Evolutionary conservation across 129 eudicot genomes (phyloP).

Genomic region (Chrysanthemum makinoi): DNA sequence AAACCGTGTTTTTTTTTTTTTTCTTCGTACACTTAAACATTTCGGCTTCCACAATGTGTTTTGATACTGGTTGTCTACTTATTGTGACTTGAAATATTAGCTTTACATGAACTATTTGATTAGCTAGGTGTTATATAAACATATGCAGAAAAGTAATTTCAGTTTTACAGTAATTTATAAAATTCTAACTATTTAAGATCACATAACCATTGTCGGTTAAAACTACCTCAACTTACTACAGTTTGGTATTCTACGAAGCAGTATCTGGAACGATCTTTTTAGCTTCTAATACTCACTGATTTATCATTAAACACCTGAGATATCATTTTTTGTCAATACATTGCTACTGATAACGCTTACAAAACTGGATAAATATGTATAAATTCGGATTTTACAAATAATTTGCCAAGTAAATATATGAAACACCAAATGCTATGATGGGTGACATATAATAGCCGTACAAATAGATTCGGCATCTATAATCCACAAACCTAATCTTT

Average conservation of each 20-base stretch:
- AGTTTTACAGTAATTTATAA: no score
- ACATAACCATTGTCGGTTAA: no score
- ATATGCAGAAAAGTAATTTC: no score
- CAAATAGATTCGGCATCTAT: constrained; percentile 67
- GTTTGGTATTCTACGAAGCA: no score
- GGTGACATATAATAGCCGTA: constrained; percentile 67
- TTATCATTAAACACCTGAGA: no score
- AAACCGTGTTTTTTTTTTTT: constrained; percentile 42
- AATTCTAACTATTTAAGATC: no score
- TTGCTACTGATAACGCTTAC: not conserved
- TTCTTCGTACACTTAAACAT: not conserved
- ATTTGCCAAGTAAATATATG: not conserved
- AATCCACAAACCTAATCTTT: constrained; percentile 57
- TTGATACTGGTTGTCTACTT: no score
- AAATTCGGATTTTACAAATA: constrained; percentile 7
- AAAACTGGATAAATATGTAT: constrained; percentile 16
- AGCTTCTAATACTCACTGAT: not conserved
- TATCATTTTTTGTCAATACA: not conserved
- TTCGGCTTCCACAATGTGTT: not conserved
- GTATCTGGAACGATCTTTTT: no score
- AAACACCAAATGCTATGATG: constrained; percentile 34
- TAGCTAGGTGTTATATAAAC: not conserved
- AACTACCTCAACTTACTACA: no score
- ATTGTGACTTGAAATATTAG: no score
- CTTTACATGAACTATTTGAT: no score